Evolutionary conservation across 2,329 filamentous ascomycete genomes (phyloP).

Genomic region (Stachybotrys chartarum): DNA sequence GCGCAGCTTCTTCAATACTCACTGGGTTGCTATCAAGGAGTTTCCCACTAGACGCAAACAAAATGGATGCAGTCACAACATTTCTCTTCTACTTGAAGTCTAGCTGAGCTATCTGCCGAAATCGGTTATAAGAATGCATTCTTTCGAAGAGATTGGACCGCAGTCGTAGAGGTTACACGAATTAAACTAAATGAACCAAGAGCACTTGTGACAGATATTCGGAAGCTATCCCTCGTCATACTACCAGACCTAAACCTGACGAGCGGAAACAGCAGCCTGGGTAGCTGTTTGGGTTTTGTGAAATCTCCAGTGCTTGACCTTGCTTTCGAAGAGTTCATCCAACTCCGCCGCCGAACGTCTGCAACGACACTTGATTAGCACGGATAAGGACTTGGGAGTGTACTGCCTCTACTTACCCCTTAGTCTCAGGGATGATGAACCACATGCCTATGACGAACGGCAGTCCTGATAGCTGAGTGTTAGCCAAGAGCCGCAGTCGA

Average conservation of each 20-base stretch:
- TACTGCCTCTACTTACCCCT: constrained; percentile 4
- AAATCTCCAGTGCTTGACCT: constrained; percentile 16
- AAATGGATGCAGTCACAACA: no score
- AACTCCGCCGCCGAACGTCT: constrained; percentile 14
- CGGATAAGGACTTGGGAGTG: neutral
- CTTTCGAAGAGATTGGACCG: no score
- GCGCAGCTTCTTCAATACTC: no score
- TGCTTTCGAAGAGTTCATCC: constrained; percentile 17
- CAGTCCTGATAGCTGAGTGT: neutral
- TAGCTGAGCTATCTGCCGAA: no score
- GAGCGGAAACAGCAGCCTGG: neutral
- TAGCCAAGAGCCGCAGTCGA: neutral
- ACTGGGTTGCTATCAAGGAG: no score
- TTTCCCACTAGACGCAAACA: no score
- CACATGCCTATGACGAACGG: constrained; percentile 7
- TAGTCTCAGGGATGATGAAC: constrained; percentile 10
- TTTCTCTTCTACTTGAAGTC: no score
- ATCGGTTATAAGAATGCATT: no score
- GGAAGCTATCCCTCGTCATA: no score
- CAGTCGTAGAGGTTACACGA: no score
- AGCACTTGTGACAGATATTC: no score
- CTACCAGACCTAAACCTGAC: neutral
- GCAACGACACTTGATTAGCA: neutral
- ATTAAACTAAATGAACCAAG: no score
- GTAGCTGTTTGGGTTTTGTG: constrained; percentile 8